Base-by-base conservation (phyloP, 2,329 filamentous ascomycete species). In the Nigrospora sphaerica region DNA sequence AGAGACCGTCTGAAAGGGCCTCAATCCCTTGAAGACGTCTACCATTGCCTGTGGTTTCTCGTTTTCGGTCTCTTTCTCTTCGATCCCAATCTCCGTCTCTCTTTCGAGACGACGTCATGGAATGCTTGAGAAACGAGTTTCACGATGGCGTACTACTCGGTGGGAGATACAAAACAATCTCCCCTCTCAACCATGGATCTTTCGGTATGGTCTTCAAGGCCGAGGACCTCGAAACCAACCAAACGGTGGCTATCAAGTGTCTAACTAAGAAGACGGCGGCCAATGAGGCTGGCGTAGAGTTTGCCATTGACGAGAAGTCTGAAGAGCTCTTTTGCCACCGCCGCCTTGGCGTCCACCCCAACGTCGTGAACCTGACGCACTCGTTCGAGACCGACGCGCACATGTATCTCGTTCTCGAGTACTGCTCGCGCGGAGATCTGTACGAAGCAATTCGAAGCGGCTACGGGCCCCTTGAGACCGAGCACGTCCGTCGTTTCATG, bases 171-270 rank as follows among this genome's bases (percentile, higher is more conserved):
- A 77, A 87, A 70, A 95, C 91, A 47, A 78, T 96, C 62, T 88
- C 91, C 56, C 91, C 93, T 48, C 86, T 98, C 72, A 98, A 98
- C 65, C 90, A 96, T 78, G 93, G 93, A 58, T 97, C 93, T 46
- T 98, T 97, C 63, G 93, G 93, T 63, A 95, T 97, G 88, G 93
- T 98, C 59, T 96, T 96, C 70, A 84, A 90, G 70, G 93, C 92
- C 49, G 85, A 78, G 64, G 90, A 98, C 65, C 74, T 83, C 54
- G 65, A 75, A 53, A 95, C 87, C 50, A 80, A 83, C 57, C 76
- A 93, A 49, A 78, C 81, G 49, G 93, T 98, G 57, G 93, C 93
- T 52, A 87, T 98, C 78, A 98, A 98, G 73, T 96, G 92, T 67
- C 73, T 97, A 66, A 90, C 89, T 62, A 98, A 97, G 77, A 78